Percentiles rank a stretch among this genome's conserved stretches.
Conservation (phyloP, 1,139 yeast species). For the Lodderomyces beijingensis region DNA sequence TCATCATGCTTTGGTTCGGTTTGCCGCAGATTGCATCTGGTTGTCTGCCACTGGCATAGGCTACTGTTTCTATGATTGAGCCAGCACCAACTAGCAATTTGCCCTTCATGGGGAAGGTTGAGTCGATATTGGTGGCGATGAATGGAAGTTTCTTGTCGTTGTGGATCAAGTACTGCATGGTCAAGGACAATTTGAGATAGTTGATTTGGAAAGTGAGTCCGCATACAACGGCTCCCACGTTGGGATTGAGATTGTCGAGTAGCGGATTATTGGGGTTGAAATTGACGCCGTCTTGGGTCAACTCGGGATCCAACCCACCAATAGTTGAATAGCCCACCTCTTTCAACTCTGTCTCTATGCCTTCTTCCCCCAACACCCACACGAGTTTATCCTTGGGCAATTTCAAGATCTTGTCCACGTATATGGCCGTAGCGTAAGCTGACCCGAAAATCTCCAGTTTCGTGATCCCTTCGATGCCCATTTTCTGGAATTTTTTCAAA, state of each 20-base stretch:
- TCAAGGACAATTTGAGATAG: constrained; percentile 75
- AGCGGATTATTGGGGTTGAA: constrained; percentile 32
- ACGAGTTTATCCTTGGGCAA: constrained; percentile 56
- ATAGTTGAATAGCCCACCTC: constrained; percentile 40
- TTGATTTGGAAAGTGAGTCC: constrained; percentile 77
- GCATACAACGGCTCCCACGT: constrained; percentile 84
- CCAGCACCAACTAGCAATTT: constrained; percentile 92
- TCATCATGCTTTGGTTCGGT: constrained; percentile 88
- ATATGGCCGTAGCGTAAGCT: constrained; percentile 87
- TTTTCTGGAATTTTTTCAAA: constrained; percentile 64
- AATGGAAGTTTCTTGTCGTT: constrained; percentile 65
- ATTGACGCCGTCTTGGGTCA: constrained; percentile 26
- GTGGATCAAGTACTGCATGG: constrained; percentile 68
- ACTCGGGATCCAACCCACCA: constrained; percentile 38
- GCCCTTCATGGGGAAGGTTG: constrained; percentile 90
- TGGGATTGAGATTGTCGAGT: constrained; percentile 51
- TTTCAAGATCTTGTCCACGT: constrained; percentile 69
- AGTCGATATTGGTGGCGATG: constrained; percentile 93
- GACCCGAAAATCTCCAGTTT: constrained; percentile 85
- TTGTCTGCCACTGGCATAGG: constrained; percentile 69
- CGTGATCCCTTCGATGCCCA: constrained; percentile 61
- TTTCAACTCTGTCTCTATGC: constrained; percentile 39
- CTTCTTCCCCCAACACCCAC: constrained; percentile 46
- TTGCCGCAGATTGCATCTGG: constrained; percentile 77
- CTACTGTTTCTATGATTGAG: constrained; percentile 77